phyloP scores from a whole-genome alignment of 257 asterid species.

The Plantago ovata region DNA sequence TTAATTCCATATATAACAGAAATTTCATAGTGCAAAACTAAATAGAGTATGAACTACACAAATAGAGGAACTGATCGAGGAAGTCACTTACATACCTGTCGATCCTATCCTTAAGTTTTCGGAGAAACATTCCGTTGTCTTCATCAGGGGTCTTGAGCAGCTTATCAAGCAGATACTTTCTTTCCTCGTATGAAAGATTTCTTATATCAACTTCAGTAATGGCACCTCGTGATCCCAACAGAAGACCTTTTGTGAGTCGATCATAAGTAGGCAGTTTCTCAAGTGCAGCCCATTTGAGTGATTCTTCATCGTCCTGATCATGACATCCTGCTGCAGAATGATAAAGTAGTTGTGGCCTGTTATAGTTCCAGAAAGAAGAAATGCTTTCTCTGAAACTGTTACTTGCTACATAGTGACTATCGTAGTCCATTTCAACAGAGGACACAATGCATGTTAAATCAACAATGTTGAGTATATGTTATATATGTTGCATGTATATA shows the following conservation, averaged over 20 bases:
- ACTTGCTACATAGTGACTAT: not conserved
- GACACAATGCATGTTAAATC: too few relatives aligned
- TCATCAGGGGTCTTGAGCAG: conserved; percentile 28
- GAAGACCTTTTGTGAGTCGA: conserved; percentile 32
- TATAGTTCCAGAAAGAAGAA: conserved; percentile 21
- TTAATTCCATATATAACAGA: too few relatives aligned
- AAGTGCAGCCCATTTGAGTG: conserved; percentile 35
- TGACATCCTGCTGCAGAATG: conserved; percentile 15
- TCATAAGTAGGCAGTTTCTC: conserved; percentile 35
- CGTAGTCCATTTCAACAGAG: not conserved
- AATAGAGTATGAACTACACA: not conserved
- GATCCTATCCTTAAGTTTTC: conserved; percentile 37
- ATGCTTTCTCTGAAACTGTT: conserved; percentile 25
- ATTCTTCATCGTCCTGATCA: conserved; percentile 30
- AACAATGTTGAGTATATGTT: too few relatives aligned
- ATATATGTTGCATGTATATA: too few relatives aligned
- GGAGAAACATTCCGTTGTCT: conserved; percentile 40
- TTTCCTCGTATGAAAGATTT: conserved; percentile 32
- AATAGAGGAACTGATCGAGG: not conserved
- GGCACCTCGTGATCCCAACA: conserved; percentile 24
- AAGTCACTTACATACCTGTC: too few relatives aligned
- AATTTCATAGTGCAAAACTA: too few relatives aligned
- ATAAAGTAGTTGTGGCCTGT: conserved; percentile 13
- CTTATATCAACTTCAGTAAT: conserved; percentile 30
- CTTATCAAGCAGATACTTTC: conserved; percentile 32